phyloP scores from a whole-genome alignment of 2,329 filamentous ascomycete species.

The Balansia obtecta region DNA sequence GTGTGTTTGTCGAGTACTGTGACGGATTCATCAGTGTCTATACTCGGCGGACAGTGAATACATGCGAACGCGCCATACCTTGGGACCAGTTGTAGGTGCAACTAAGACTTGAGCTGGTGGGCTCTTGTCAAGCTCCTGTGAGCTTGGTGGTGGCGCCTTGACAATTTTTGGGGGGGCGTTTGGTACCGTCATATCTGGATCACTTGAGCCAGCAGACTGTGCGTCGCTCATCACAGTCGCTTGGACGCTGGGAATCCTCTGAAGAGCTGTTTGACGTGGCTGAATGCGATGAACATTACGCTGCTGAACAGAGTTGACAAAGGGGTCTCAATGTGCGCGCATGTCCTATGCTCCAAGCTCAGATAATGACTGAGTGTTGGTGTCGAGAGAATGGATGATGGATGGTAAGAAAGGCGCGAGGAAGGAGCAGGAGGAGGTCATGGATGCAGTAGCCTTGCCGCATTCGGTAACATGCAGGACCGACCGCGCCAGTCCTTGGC shows the following conservation, averaged over 20 bases:
- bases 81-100: neutral
- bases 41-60: neutral
- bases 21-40: neutral
- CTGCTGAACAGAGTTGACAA: too few relatives aligned
- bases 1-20: too few relatives aligned
- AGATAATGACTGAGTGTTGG: neutral
- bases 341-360: neutral
- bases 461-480: neutral
- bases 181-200: too few relatives aligned
- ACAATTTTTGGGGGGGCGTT: too few relatives aligned
- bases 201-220: too few relatives aligned
- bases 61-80: neutral
- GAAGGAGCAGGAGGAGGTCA: constrained; percentile 2
- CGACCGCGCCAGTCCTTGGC: neutral
- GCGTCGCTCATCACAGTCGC: too few relatives aligned
- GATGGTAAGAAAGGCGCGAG: neutral
- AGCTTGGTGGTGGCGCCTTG: too few relatives aligned
- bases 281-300: too few relatives aligned
- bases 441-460: constrained; percentile 3
- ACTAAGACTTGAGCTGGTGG: neutral
- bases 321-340: neutral
- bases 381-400: too few relatives aligned
- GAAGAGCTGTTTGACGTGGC: neutral
- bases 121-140: too few relatives aligned
- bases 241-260: too few relatives aligned